phyloP scores from a whole-genome alignment of 106 monocot species.

The Amphibolis antarctica region DNA sequence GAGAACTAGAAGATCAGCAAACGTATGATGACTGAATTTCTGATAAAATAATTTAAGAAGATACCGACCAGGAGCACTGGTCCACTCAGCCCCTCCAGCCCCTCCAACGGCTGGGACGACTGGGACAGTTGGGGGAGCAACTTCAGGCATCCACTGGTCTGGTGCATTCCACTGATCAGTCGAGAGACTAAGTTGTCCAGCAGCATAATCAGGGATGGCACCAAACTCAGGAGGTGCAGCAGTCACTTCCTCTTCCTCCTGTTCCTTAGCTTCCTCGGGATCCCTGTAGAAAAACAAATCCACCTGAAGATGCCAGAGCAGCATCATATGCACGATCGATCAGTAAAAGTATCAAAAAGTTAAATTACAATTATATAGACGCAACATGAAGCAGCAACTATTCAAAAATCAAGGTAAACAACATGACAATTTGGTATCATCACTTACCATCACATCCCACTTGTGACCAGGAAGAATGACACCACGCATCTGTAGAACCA shows the following conservation, averaged over 20 bases:
- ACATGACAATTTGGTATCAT: background rate
- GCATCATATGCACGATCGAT: background rate
- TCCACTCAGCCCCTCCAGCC: slow-evolving; percentile 10
- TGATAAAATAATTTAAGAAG: background rate
- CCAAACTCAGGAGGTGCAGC: slow-evolving; percentile 36
- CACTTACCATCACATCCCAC: slow-evolving; percentile 78
- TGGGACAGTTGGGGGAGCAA: slow-evolving; percentile 6
- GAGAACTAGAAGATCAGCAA: background rate
- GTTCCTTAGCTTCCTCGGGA: slow-evolving; percentile 68
- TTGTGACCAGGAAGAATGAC: slow-evolving; percentile 60
- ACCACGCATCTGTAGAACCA: slow-evolving; percentile 83
- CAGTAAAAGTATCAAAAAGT: background rate
- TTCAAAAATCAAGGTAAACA: too few species aligned
- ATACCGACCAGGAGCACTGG: slow-evolving; percentile 1
- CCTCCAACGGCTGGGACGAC: background rate
- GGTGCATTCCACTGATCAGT: slow-evolving; percentile 28
- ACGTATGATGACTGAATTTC: background rate
- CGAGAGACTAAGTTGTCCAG: slow-evolving; percentile 4
- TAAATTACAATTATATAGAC: too few species aligned
- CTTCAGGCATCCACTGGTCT: slow-evolving; percentile 25
- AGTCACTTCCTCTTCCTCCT: slow-evolving; percentile 51
- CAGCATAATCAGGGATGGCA: slow-evolving; percentile 28
- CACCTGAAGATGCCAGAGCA: slow-evolving; percentile 26
- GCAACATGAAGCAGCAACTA: too few species aligned
- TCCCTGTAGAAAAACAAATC: slow-evolving; percentile 84